These are phyloP conservation scores for Fraxinus velutina DNA, from an alignment of 305 asterid genomes.

Conservation along the genomic window DNA sequence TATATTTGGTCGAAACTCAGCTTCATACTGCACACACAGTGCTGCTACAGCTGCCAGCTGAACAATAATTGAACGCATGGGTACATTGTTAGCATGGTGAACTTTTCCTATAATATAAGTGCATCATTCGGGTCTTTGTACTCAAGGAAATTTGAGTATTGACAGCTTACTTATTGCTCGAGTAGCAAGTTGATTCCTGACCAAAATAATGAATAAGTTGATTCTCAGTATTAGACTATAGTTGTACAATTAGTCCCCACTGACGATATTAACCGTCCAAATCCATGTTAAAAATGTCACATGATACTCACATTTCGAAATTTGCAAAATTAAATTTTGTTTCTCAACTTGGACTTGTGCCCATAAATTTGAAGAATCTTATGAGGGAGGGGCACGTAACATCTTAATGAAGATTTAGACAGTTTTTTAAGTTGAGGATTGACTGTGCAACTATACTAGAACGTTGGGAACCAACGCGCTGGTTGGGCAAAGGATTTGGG, in stretches of 20 bases:
- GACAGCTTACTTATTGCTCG: not conserved
- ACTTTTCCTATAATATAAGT: not conserved
- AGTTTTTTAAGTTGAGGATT: not conserved
- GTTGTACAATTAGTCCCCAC: not conserved
- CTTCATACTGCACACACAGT: conserved; percentile 46
- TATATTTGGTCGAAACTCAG: conserved; percentile 46
- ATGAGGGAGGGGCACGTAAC: not conserved
- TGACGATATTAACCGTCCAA: not conserved
- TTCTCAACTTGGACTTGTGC: not conserved
- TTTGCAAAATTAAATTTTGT: not conserved
- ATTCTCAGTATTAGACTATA: not conserved
- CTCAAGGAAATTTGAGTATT: not conserved
- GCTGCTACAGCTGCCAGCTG: conserved; percentile 56
- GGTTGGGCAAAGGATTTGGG: not conserved
- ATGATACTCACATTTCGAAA: not conserved
- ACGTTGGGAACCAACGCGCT: not conserved
- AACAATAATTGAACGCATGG: not conserved
- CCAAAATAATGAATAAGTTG: not conserved
- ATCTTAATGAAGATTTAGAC: not conserved
- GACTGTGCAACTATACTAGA: not conserved
- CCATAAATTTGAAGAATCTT: not conserved
- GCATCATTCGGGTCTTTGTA: not conserved
- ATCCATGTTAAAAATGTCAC: not conserved
- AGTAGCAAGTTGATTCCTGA: not conserved
- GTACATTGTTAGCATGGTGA: not conserved